Conservation (phyloP, 2,329 filamentous ascomycete genomes). For the Colletotrichum sansevieriae region DNA sequence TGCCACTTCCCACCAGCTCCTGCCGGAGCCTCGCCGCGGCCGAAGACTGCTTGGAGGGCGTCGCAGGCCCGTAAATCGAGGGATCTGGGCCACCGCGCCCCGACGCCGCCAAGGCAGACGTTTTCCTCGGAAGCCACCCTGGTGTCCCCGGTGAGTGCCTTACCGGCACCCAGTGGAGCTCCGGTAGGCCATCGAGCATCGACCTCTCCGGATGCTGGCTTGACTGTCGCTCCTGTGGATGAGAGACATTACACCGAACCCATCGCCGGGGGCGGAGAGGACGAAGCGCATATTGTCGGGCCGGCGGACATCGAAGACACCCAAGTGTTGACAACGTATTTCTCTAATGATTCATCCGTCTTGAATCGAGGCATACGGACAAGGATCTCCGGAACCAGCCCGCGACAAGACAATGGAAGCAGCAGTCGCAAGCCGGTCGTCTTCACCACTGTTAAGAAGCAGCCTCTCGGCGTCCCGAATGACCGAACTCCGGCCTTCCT, state of each 20-base stretch:
- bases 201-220: slow-evolving; percentile 2
- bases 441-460: slow-evolving; percentile 61
- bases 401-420: slow-evolving; percentile 18
- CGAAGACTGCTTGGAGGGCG: slow-evolving; percentile 28
- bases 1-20: slow-evolving; percentile 62
- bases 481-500: slow-evolving; percentile 55
- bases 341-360: slow-evolving; percentile 32
- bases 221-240: background rate
- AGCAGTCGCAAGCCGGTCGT: slow-evolving; percentile 53
- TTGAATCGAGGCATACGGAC: slow-evolving; percentile 28
- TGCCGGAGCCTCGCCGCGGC: slow-evolving; percentile 20
- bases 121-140: slow-evolving; percentile 9
- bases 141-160: background rate
- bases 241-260: slow-evolving; percentile 27
- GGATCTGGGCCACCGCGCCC: slow-evolving; percentile 6
- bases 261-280: slow-evolving; percentile 47
- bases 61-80: slow-evolving; percentile 13
- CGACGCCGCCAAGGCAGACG: background rate
- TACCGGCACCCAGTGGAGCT: slow-evolving; percentile 43
- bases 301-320: slow-evolving; percentile 71
- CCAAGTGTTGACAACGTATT: slow-evolving; percentile 66
- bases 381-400: slow-evolving; percentile 34
- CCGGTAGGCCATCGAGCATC: slow-evolving; percentile 40
- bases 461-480: slow-evolving; percentile 58
- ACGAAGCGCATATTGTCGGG: slow-evolving; percentile 68